Percentiles rank a stretch among this genome's conserved stretches.
Evolutionary conservation across 805 yeast species (phyloP).

Genomic region (Saturnispora saitoi): DNA sequence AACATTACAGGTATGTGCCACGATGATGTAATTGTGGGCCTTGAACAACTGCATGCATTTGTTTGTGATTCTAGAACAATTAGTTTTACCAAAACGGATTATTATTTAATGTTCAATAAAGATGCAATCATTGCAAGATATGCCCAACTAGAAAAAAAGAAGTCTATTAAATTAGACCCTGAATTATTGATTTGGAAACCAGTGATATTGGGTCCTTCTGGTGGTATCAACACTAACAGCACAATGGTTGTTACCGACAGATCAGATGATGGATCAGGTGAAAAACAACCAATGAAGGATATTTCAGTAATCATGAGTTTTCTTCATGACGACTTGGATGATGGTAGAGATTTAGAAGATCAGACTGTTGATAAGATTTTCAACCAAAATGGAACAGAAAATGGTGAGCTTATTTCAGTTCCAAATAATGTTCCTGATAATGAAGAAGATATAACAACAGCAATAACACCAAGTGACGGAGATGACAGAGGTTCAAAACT

Average conservation of each 20-base stretch:
- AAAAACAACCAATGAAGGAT: conserved; percentile 33
- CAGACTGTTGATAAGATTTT: conserved; percentile 43
- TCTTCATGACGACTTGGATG: conserved; percentile 59
- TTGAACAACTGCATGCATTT: conserved; percentile 67
- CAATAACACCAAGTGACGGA: neutral
- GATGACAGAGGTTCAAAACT: neutral
- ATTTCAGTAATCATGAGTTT: conserved; percentile 52
- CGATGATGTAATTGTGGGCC: conserved; percentile 78
- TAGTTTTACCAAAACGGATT: conserved; percentile 36
- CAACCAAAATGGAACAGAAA: conserved; percentile 17
- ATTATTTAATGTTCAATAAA: conserved; percentile 46
- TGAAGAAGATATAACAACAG: neutral
- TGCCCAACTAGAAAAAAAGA: conserved; percentile 44
- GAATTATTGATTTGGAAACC: conserved; percentile 68
- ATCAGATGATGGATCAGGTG: conserved; percentile 18
- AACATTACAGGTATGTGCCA: conserved; percentile 75
- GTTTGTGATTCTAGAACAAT: conserved; percentile 22
- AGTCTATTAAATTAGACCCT: conserved; percentile 43
- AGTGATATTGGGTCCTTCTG: conserved; percentile 74
- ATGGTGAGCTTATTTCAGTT: neutral
- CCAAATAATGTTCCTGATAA: neutral
- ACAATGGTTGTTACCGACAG: conserved; percentile 29
- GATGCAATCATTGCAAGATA: conserved; percentile 35
- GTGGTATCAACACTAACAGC: conserved; percentile 66
- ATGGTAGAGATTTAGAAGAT: conserved; percentile 50